phyloP scores from a whole-genome alignment of 1,284 basidiomycete species.

The Mycosarcoma maydis region DNA sequence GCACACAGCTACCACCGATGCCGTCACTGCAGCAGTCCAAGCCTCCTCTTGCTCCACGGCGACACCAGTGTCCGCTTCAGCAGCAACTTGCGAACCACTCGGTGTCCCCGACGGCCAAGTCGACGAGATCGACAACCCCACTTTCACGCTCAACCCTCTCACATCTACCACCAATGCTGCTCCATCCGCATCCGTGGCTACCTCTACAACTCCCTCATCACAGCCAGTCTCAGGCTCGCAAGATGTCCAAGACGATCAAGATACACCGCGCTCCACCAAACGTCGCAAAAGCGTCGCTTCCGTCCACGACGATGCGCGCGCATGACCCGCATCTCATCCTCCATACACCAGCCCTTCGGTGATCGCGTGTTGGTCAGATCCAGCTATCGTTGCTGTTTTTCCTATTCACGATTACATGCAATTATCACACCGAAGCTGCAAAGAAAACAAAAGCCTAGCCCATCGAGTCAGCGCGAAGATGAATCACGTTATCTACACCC shows the following conservation, averaged over 20 bases:
- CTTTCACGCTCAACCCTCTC: constrained; percentile 13
- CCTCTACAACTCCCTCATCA: no score
- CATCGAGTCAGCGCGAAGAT: no score
- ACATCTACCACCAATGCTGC: constrained; percentile 17
- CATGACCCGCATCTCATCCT: no score
- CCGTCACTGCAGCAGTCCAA: constrained; percentile 7
- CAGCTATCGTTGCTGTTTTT: no score
- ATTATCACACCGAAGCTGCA: no score
- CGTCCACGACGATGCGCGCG: constrained; percentile 1
- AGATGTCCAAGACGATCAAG: background rate
- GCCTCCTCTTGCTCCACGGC: background rate
- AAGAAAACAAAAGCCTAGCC: no score
- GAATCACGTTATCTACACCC: no score
- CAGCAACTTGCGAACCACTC: constrained; percentile 8
- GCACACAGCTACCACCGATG: background rate
- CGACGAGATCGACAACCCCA: constrained; percentile 43
- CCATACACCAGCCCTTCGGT: no score
- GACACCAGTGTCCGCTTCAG: background rate
- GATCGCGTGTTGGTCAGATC: no score
- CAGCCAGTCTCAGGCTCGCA: no score
- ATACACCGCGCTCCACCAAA: constrained; percentile 9
- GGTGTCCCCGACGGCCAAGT: constrained; percentile 32
- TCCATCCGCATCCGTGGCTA: background rate
- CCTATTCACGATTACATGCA: no score
- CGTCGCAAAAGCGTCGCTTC: constrained; percentile 23